Base-by-base conservation (phyloP, 139 green algal genomes). In the Trebouxia sp. region DNA sequence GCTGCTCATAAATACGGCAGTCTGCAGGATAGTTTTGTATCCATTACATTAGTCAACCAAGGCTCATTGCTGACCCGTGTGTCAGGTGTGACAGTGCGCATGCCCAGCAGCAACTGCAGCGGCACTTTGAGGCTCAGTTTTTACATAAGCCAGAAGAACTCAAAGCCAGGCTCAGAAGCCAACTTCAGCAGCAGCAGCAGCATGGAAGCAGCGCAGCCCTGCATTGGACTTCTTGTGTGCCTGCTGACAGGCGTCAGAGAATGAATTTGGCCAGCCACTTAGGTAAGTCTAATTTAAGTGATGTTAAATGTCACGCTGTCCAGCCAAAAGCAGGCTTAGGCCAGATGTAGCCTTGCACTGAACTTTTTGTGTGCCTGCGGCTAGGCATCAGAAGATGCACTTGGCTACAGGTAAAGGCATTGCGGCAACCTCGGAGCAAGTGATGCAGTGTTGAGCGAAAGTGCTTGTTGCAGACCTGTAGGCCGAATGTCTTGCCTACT, bases 91-190 rank as follows among this genome's bases (percentile, higher is more conserved):
- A 72, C 24, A 43, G 12, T 28, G 12, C 15, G 10, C 62, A 45
- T 12, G 62, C 62, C 14, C 62, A 72, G 32, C 62, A 72, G 62
- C 62, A 72, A 15, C 32, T 72, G 62, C 62, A 72, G 35, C 32
- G 62, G 32, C 62, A 72, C 15, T 72, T 72, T 24, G 62, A 72
- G 35, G 62, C 62, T 35, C 62, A 72, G 35, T 72, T 72, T 35
- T 8, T 72, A 24, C 62, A 43, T n/a, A 72, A 72, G 62, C 62
- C 62, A 26, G 6, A 43, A 43, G 62, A 72, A 14, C 32, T 72
- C 8, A 72, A 72, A 3, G 62, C 62, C 32, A 72, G 43, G 35
- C 35, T 72, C 12, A 42, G 28, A 37, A 30, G 32, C 62, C 62
- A 72, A 26, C 58, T 41, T 6, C n/a, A 37, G 28, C 56, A 67